Percentiles rank a stretch among this genome's conserved stretches.
phyloP scores from a whole-genome alignment of 169 alveolate genomes.

The Pseudocohnilembus persalinus region DNA sequence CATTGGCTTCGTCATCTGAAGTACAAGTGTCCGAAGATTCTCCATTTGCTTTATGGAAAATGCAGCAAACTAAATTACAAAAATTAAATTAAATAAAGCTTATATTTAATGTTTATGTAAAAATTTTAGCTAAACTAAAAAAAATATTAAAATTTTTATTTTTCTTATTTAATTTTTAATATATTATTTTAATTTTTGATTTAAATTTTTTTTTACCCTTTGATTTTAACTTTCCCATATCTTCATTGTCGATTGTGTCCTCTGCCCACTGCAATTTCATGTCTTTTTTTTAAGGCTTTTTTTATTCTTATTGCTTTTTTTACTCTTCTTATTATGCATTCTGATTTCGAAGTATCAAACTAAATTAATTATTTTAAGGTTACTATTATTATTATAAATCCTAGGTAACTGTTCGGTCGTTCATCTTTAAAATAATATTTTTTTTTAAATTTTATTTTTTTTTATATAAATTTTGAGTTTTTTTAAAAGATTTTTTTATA shows the following conservation, averaged over 20 bases:
- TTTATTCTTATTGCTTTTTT: neutral
- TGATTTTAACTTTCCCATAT: constrained; percentile 58
- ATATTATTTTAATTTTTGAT: neutral
- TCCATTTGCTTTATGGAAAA: constrained; percentile 23
- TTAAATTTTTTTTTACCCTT: constrained; percentile 22
- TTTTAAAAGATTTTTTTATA: too few relatives aligned
- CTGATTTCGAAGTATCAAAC: too few relatives aligned
- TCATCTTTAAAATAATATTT: too few relatives aligned
- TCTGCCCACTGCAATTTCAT: constrained; percentile 64
- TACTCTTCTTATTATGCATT: too few relatives aligned
- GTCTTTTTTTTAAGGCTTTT: constrained; percentile 32
- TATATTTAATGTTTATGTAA: neutral
- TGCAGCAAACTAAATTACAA: constrained; percentile 33
- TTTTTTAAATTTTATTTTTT: too few relatives aligned
- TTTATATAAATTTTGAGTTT: too few relatives aligned
- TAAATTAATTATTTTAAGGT: too few relatives aligned
- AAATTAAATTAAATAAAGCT: neutral
- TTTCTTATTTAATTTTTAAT: too few relatives aligned
- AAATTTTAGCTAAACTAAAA: neutral
- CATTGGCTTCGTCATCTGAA: constrained; percentile 47
- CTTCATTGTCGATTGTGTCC: constrained; percentile 76
- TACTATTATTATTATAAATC: too few relatives aligned
- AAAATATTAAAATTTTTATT: too few relatives aligned
- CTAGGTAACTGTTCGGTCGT: too few relatives aligned
- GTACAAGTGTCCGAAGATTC: constrained; percentile 31